phyloP scores from a whole-genome alignment of 768 basidiomycete genomes.

The Amanita fuliginea region DNA sequence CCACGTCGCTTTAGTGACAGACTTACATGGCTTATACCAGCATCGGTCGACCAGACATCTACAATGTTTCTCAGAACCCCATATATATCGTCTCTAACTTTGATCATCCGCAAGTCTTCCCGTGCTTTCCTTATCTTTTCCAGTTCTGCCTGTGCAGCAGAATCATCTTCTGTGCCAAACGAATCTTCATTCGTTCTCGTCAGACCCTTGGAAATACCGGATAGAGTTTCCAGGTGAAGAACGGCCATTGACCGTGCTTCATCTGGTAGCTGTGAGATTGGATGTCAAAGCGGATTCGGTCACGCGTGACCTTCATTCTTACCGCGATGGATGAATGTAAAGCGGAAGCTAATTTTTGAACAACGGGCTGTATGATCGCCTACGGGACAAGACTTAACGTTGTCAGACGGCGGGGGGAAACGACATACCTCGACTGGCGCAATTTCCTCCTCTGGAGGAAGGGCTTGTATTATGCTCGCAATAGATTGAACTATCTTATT shows the following conservation, averaged over 20 bases:
- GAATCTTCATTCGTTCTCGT: conserved; percentile 67
- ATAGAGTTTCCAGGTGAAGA: conserved; percentile 67
- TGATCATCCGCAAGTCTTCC: conserved; percentile 49
- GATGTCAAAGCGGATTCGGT: not conserved
- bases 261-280: conserved; percentile 44
- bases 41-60: conserved; percentile 72
- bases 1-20: not conserved
- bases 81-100: conserved; percentile 59
- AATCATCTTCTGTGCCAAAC: conserved; percentile 44
- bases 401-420: not conserved
- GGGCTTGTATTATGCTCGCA: conserved; percentile 85
- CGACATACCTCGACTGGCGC: conserved; percentile 57
- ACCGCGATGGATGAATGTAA: conserved; percentile 46
- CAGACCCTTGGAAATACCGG: conserved; percentile 81
- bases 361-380: conserved; percentile 69
- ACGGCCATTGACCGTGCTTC: conserved; percentile 58
- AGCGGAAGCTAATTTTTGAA: conserved; percentile 56
- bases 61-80: conserved; percentile 47
- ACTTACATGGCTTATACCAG: conserved; percentile 66
- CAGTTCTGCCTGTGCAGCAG: conserved; percentile 36
- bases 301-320: conserved; percentile 8
- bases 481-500: conserved; percentile 88
- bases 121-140: conserved; percentile 50
- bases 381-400: conserved; percentile 15
- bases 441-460: conserved; percentile 71